Evolutionary conservation across 257 asterid species (phyloP).

Genomic region (Voacanga thouarsii): DNA sequence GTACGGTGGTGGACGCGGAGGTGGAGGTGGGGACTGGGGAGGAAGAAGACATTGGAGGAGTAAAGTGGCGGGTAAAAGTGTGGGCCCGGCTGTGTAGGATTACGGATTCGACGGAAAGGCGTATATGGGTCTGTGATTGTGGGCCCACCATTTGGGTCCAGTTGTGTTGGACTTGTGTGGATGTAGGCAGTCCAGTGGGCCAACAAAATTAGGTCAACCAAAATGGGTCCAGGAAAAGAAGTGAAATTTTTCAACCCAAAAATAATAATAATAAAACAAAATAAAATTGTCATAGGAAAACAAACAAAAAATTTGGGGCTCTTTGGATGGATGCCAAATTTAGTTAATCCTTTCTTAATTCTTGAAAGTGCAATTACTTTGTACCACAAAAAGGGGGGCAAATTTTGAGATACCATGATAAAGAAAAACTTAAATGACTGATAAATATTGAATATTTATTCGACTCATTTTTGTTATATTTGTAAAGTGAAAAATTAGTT

Average conservation of each 20-base stretch:
- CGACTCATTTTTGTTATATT: too few species aligned
- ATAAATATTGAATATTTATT: too few species aligned
- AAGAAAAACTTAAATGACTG: too few species aligned
- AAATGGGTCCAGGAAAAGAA: not conserved
- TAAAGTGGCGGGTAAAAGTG: conserved; percentile 13
- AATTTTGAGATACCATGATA: too few species aligned
- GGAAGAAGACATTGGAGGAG: not conserved
- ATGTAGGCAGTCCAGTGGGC: conserved; percentile 1
- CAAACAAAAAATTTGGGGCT: not conserved
- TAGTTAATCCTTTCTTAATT: not conserved
- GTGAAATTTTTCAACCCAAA: not conserved
- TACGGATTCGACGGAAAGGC: not conserved
- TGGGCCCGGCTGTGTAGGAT: conserved; percentile 1
- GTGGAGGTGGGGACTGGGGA: not conserved
- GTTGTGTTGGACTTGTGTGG: not conserved
- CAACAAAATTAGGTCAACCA: not conserved
- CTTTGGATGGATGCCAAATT: not conserved
- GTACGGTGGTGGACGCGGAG: not conserved
- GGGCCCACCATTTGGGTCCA: not conserved
- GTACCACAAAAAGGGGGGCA: not conserved
- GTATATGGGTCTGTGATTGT: not conserved
- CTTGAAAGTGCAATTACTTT: not conserved
- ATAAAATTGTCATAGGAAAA: too few species aligned
- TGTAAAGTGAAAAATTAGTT: too few species aligned
- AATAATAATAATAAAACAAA: too few species aligned